Conservation (phyloP, 805 yeast genomes). For the Spathaspora hagerdaliae region DNA sequence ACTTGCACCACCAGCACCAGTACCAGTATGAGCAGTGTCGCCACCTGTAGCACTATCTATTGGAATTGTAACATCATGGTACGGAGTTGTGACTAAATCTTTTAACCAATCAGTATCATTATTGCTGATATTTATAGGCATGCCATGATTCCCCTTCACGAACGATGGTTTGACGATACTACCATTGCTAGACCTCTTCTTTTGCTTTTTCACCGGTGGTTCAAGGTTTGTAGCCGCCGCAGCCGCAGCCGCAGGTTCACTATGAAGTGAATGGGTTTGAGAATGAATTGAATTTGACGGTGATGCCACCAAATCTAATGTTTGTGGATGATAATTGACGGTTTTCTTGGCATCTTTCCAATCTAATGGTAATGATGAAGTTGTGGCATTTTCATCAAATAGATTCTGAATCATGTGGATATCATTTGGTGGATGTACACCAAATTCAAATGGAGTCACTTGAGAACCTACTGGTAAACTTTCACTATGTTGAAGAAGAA, state of each 20-base stretch:
- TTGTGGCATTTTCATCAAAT: constrained; percentile 3
- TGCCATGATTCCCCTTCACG: constrained; percentile 10
- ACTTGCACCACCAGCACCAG: neutral
- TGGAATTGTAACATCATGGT: constrained; percentile 46
- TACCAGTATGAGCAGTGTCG: neutral
- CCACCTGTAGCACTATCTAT: too few relatives aligned
- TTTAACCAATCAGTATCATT: constrained; percentile 57
- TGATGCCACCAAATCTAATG: neutral
- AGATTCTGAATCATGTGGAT: constrained; percentile 8
- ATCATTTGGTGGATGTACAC: constrained; percentile 19
- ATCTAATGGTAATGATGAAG: constrained; percentile 1
- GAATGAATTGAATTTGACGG: neutral
- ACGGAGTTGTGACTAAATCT: constrained; percentile 66
- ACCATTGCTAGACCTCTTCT: neutral
- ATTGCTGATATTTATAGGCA: constrained; percentile 8
- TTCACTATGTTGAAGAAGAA: constrained; percentile 2
- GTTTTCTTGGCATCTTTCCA: constrained; percentile 1
- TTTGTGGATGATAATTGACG: neutral
- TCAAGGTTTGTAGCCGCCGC: constrained; percentile 3
- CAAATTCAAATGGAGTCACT: constrained; percentile 32
- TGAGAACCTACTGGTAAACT: constrained; percentile 3
- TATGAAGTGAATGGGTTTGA: neutral
- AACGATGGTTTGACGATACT: neutral
- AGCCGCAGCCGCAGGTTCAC: neutral
- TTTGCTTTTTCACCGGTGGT: constrained; percentile 3